These are phyloP conservation scores for Brassica balearica DNA, from an alignment of 441 rosid genomes.

Conservation along the genomic window DNA sequence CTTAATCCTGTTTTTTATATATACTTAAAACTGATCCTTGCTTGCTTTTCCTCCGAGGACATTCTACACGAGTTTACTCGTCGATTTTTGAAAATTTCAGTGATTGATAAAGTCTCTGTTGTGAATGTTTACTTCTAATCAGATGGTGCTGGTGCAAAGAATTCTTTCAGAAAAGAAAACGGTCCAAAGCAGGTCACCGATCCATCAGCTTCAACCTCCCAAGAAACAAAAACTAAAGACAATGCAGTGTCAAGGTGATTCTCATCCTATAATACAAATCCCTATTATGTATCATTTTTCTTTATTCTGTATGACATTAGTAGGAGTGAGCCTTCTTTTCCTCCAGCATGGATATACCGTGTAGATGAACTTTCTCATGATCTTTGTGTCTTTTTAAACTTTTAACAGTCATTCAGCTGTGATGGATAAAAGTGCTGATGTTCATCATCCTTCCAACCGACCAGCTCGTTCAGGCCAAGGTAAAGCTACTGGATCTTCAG, in stretches of 20 bases:
- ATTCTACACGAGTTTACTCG: no score
- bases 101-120: constrained; percentile 36
- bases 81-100: no score
- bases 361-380: constrained; percentile 23
- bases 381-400: no score
- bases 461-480: constrained; percentile 49
- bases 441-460: constrained; percentile 40
- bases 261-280: constrained; percentile 5
- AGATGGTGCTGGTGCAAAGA: constrained; percentile 76
- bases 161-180: constrained; percentile 62
- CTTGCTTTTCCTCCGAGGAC: constrained; percentile 4
- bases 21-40: constrained; percentile 3
- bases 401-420: constrained; percentile 57
- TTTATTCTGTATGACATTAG: constrained; percentile 22
- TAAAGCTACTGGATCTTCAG: constrained; percentile 51
- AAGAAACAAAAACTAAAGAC: constrained; percentile 60
- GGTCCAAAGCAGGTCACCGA: constrained; percentile 60
- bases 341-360: constrained; percentile 7
- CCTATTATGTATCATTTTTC: constrained; percentile 8
- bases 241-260: constrained; percentile 58
- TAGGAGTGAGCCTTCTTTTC: not conserved
- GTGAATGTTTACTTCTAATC: constrained; percentile 45
- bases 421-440: constrained; percentile 57
- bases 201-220: constrained; percentile 52
- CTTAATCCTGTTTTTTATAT: constrained; percentile 14